Evolutionary conservation across 2,329 filamentous ascomycete genomes (phyloP).

Genomic region (Endocalyx cinctus): DNA sequence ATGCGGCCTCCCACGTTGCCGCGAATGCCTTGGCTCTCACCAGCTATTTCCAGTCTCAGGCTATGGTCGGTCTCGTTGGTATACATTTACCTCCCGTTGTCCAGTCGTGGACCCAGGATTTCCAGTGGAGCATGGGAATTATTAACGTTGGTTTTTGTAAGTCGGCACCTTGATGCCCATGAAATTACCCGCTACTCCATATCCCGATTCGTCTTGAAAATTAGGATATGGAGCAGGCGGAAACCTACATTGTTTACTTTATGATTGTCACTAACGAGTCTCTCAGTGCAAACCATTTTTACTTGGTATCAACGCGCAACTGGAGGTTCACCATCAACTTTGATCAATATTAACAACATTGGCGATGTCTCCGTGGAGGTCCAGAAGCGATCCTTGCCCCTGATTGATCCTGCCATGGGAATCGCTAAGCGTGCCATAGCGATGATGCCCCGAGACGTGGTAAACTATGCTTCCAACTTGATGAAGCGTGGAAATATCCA

Average conservation of each 20-base stretch:
- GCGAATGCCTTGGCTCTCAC: slow-evolving; percentile 93
- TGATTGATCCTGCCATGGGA: slow-evolving; percentile 29
- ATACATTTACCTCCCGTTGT: slow-evolving; percentile 83
- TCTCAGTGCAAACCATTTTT: slow-evolving; percentile 75
- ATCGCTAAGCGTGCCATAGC: slow-evolving; percentile 47
- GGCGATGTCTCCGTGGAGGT: slow-evolving; percentile 87
- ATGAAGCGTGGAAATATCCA: slow-evolving; percentile 52
- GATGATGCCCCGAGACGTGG: slow-evolving; percentile 23
- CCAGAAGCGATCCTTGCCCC: slow-evolving; percentile 54
- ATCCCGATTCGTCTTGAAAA: background rate
- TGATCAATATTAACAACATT: slow-evolving; percentile 68
- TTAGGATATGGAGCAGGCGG: background rate
- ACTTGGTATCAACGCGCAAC: slow-evolving; percentile 97
- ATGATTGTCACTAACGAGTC: too few relatives aligned
- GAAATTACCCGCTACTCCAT: background rate
- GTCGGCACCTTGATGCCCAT: slow-evolving; percentile 5
- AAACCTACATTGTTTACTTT: slow-evolving; percentile 10
- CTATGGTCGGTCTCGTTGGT: slow-evolving; percentile 80
- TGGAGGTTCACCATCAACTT: slow-evolving; percentile 74
- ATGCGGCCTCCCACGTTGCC: slow-evolving; percentile 90
- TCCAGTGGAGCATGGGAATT: slow-evolving; percentile 97
- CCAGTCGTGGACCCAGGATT: slow-evolving; percentile 91
- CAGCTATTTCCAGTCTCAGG: slow-evolving; percentile 90
- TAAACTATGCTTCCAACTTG: slow-evolving; percentile 32
- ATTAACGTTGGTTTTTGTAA: slow-evolving; percentile 70